Conservation (phyloP, 2,329 filamentous ascomycete genomes). For the Paecilomyces dactylethromorphus region DNA sequence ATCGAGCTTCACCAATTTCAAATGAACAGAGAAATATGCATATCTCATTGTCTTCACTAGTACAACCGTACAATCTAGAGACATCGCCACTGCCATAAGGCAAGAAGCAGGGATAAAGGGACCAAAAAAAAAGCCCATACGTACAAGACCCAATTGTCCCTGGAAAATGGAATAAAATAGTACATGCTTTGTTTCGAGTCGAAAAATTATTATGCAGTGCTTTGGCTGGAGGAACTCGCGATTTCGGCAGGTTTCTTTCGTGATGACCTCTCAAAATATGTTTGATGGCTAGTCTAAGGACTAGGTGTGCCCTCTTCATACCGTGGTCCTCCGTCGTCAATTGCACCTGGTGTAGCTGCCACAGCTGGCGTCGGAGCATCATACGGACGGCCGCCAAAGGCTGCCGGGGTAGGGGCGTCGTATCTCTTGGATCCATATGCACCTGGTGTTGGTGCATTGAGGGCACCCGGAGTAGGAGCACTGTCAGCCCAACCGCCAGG, state of each 20-base stretch:
- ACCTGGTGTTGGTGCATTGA: constrained; percentile 39
- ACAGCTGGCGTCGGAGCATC: constrained; percentile 46
- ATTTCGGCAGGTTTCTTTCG: background rate
- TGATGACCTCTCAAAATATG: background rate
- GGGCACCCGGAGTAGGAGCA: constrained; percentile 41
- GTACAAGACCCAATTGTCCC: background rate
- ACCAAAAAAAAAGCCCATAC: background rate
- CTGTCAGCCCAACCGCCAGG: constrained; percentile 39
- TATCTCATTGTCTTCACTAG: background rate
- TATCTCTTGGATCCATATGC: constrained; percentile 18
- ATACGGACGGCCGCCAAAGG: constrained; percentile 23
- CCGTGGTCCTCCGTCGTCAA: constrained; percentile 35
- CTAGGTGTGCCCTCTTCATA: constrained; percentile 40
- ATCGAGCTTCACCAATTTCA: background rate
- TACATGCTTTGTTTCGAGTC: background rate
- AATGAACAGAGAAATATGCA: background rate
- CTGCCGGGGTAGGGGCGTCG: constrained; percentile 36
- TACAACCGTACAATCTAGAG: background rate
- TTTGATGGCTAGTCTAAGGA: constrained; percentile 17
- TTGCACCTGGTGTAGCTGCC: constrained; percentile 33
- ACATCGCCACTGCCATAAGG: background rate
- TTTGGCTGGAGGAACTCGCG: background rate
- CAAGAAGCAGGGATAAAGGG: background rate
- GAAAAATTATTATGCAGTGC: background rate
- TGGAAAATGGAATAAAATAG: background rate